A percentile compares a stretch with the other conserved stretches of the same genome.
These are phyloP conservation scores for Emmonsia crescens DNA, from an alignment of 2,329 filamentous ascomycete species.

Conservation along the genomic window DNA sequence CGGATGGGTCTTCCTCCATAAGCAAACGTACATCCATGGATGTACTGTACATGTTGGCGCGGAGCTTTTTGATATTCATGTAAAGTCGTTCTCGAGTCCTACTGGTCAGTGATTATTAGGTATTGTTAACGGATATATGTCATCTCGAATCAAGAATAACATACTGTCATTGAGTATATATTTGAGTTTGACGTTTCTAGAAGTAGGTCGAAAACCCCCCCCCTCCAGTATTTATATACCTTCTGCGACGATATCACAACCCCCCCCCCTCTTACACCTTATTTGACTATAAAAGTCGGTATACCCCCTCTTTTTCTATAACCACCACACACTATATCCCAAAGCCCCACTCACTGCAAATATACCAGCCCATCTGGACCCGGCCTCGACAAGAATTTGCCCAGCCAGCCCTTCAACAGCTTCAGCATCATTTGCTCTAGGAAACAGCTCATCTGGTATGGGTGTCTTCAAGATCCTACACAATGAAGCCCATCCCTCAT, in stretches of 20 bases:
- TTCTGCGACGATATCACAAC: too few species aligned
- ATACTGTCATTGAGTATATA: not conserved
- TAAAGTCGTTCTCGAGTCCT: not conserved
- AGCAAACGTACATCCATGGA: too few species aligned
- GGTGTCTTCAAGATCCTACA: conserved; percentile 32
- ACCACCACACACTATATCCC: not conserved
- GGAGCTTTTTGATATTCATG: not conserved
- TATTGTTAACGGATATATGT: not conserved
- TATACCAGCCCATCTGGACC: not conserved
- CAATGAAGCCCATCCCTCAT: conserved; percentile 34
- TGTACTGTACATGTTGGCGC: not conserved
- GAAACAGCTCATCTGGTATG: conserved; percentile 27
- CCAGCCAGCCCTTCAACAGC: not conserved
- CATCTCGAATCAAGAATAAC: not conserved
- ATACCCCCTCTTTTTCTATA: not conserved
- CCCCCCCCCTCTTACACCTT: too few species aligned
- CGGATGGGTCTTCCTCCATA: too few species aligned
- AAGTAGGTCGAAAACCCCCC: not conserved
- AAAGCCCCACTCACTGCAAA: not conserved
- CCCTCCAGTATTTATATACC: not conserved
- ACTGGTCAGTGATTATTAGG: not conserved
- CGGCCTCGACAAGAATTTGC: not conserved
- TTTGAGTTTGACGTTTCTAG: not conserved
- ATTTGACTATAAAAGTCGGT: too few species aligned
- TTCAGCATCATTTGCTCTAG: conserved; percentile 19